Base-by-base conservation (phyloP, 495 filamentous ascomycete genomes). In the Pseudevernia furfuracea region DNA sequence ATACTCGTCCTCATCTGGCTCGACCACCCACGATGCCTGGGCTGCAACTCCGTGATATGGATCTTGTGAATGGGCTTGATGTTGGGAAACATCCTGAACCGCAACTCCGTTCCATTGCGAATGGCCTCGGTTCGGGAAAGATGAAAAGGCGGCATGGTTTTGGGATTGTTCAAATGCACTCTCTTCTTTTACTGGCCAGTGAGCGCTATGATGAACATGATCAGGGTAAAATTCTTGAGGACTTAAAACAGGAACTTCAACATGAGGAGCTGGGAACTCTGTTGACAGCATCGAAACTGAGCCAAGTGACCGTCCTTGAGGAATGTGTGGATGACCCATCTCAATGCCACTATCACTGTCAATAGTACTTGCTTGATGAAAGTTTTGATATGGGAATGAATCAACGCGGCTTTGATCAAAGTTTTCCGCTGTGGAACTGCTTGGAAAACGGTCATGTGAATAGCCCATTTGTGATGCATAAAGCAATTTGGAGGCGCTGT, bases 1-100 rank as follows among this genome's bases (percentile, higher is more conserved):
- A 64, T 80, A 82, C 39, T 86, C 82, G 64, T 85, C 82, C 39
- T 80, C 82, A 38, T 80, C 77, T 55, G 83, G 75, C 39, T 80
- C 77, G 28, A 85, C 80, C 23, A 81, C 70, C 57, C 58, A 59
- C 37, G 64, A 8, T 49, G 43, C 60, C 43, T 68, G 46, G 37
- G 49, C 55, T 46, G 61, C 25, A 59, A 57, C 14, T 28, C 44
- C 59, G 28, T 68, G 63, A 12, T 34, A 25, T 53, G 59, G 67
- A 65, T 63, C 60, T 28, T 59, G 62, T 32, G 36, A 41, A 17
- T 62, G 58, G 21, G 49, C 52, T 48, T 62, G 63, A n/a, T 49
- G 48, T 48, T 36, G 61, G 46, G 58, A 23, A 44, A 58, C 60
- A 32, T 66, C 67, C n/a, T 68, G 67, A 55, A 34, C 53, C 23